A percentile compares a stretch with the other conserved stretches of the same genome.
phyloP scores from a whole-genome alignment of 495 filamentous ascomycete species.

The Schizothecium vesticola region DNA sequence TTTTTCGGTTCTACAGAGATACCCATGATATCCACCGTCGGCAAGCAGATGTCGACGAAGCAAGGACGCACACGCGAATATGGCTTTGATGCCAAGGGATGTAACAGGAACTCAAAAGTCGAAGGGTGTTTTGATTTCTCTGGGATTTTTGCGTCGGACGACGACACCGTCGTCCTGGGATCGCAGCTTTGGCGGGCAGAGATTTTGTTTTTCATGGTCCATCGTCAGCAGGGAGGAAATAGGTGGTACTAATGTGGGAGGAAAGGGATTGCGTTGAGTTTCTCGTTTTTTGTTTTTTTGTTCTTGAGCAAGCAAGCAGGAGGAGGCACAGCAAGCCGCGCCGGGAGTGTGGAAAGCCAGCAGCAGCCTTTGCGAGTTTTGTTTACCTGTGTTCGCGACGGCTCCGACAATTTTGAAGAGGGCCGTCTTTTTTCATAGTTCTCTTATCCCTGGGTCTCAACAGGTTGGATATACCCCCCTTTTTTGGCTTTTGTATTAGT shows the following conservation, averaged over 20 bases:
- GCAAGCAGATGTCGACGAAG: conserved; percentile 11
- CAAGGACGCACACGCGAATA: conserved; percentile 10
- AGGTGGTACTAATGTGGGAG: neutral
- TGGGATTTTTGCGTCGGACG: conserved; percentile 1
- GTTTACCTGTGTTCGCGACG: conserved; percentile 13
- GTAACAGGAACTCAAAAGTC: conserved; percentile 12
- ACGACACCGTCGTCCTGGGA: neutral
- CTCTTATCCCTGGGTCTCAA: conserved; percentile 18
- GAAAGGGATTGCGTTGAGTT: neutral
- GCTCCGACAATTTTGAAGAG: conserved; percentile 18
- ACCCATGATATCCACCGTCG: conserved; percentile 13
- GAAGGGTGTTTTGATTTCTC: conserved; percentile 5
- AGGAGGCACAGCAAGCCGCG: neutral
- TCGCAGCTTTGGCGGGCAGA: neutral
- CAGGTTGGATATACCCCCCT: conserved; percentile 36
- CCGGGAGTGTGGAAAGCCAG: conserved; percentile 10
- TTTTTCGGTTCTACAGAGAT: conserved; percentile 18
- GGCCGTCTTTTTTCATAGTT: conserved; percentile 14
- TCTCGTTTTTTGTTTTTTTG: neutral
- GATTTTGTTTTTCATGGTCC: neutral
- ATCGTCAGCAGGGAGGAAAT: neutral
- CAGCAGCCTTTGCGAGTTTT: conserved; percentile 11
- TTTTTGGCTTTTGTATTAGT: conserved; percentile 14
- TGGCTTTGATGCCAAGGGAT: conserved; percentile 8
- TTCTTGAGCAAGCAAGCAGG: neutral